A percentile compares a stretch with the other conserved stretches of the same genome.
phyloP scores from a whole-genome alignment of 208 protist genomes.

The Vickermania ingenoplastis region DNA sequence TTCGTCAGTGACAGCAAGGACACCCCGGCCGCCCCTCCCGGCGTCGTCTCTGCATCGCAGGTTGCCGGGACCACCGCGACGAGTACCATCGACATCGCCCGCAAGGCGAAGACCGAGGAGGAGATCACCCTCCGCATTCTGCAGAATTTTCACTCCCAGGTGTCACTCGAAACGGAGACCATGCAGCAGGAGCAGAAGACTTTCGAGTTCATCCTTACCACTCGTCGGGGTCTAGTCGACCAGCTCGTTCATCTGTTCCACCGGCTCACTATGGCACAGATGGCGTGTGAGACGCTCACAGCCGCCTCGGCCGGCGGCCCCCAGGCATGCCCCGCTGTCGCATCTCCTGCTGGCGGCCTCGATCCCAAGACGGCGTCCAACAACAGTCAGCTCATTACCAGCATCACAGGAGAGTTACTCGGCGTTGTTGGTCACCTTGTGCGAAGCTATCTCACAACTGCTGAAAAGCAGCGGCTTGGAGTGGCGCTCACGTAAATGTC shows the following conservation, averaged over 20 bases:
- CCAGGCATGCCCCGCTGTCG: not conserved
- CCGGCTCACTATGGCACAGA: conserved; percentile 39
- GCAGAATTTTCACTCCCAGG: not conserved
- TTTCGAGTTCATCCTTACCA: conserved; percentile 82
- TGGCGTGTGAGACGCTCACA: conserved; percentile 54
- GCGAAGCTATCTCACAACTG: conserved; percentile 28
- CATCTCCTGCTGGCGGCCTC: too few relatives aligned
- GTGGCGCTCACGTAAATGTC: too few relatives aligned
- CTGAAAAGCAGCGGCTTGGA: conserved; percentile 60
- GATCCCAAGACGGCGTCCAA: conserved; percentile 4
- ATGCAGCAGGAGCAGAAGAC: not conserved
- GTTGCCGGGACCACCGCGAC: not conserved
- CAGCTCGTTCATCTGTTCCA: conserved; percentile 42
- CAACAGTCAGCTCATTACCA: conserved; percentile 18
- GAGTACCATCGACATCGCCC: not conserved
- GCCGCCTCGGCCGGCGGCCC: not conserved
- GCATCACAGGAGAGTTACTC: conserved; percentile 56
- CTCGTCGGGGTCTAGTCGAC: conserved; percentile 54
- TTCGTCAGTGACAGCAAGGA: conserved; percentile 7
- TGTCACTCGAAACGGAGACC: not conserved
- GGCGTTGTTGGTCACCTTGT: conserved; percentile 38
- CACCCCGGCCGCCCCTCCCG: conserved; percentile 1
- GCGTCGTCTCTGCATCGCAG: not conserved
- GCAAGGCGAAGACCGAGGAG: not conserved
- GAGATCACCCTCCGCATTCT: not conserved